Base-by-base conservation (phyloP, 768 basidiomycete species). In the Royoungia palumana region DNA sequence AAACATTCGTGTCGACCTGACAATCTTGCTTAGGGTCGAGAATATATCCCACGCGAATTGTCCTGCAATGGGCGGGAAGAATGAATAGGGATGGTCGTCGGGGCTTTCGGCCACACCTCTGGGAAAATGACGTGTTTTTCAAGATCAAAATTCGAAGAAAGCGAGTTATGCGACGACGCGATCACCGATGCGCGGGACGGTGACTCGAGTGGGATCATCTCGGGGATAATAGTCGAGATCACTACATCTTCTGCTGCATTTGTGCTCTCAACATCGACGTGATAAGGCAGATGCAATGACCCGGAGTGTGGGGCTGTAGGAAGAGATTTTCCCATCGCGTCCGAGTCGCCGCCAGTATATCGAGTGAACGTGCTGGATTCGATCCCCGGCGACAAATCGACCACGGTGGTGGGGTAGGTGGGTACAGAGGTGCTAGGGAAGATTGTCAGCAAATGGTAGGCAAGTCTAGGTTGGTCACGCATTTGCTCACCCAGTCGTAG, bases 161-260 rank as follows among this genome's bases (percentile, higher is more conserved):
- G 47, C 30, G 67, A 69, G 47, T 66, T 69, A 27, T 69, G 65
- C 22, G 67, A 69, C 28, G 63, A 65, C 13, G 67, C 51, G 21
- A 66, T 50, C 10, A 48, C 45, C 4, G 63, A 54, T 16, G 40
- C 43, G 22, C 35, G 32, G 4, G 63, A 52, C 0, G 63, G 65
- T 6, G 67, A 69, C 10, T 65, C 63, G 7, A 59, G 61, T 2
- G 54, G 54, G 5, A 44, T 5, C 24, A 64, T 41, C 2, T 41
- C 32, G 7, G 53, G 47, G 32, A 34, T n/a, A 13, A 60, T 35
- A 8, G 27, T 12, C 16, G 51, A 40, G 21, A 67, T 44, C n/a
- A 49, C 47, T 16, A 50, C 16, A 2, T 47, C 49, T 27, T 58
- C 56, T 6, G 52, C 34, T 6, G 35, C 16, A 3, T 11, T 24